Percentiles rank a stretch among this genome's conserved stretches.
Evolutionary conservation across 2,329 filamentous ascomycete genomes (phyloP).

Genomic region (Fusarium sp.): DNA sequence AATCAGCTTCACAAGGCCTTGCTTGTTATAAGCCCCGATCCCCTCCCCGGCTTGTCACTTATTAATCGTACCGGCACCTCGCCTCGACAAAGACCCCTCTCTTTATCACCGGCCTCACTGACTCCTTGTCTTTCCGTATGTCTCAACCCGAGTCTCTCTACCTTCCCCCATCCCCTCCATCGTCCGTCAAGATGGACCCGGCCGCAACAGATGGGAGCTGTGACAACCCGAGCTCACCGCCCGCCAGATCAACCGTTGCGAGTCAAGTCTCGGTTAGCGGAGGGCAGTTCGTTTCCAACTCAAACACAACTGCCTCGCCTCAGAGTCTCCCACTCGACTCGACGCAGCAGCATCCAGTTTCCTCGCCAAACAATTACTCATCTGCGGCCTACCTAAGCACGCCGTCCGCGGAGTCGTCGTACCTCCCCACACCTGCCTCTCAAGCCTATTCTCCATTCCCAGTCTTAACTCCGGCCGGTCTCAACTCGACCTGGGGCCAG

Average conservation of each 20-base stretch:
- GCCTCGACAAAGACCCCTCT: conserved; percentile 38
- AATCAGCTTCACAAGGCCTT: conserved; percentile 40
- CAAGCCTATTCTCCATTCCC: conserved; percentile 47
- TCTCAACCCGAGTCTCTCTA: conserved; percentile 50
- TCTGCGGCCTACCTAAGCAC: conserved; percentile 44
- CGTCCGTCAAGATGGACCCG: conserved; percentile 51
- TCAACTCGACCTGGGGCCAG: conserved; percentile 46
- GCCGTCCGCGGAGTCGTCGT: conserved; percentile 43
- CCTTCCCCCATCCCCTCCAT: conserved; percentile 49
- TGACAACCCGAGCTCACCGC: conserved; percentile 49
- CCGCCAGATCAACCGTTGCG: conserved; percentile 45
- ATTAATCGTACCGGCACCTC: conserved; percentile 39
- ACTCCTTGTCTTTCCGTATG: conserved; percentile 48
- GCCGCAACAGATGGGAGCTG: conserved; percentile 46
- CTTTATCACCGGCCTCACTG: conserved; percentile 36
- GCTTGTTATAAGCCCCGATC: conserved; percentile 41
- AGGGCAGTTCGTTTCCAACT: conserved; percentile 40
- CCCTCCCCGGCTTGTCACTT: conserved; percentile 32
- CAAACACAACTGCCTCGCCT: conserved; percentile 45
- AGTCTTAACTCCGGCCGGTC: conserved; percentile 37
- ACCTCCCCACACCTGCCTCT: conserved; percentile 44
- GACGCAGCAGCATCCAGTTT: conserved; percentile 40
- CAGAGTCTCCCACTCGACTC: conserved; percentile 40
- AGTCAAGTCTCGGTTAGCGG: conserved; percentile 41
- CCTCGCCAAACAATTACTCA: conserved; percentile 45